Base-by-base conservation (phyloP, 768 basidiomycete genomes). In the Boletus rufocinnamomeus region DNA sequence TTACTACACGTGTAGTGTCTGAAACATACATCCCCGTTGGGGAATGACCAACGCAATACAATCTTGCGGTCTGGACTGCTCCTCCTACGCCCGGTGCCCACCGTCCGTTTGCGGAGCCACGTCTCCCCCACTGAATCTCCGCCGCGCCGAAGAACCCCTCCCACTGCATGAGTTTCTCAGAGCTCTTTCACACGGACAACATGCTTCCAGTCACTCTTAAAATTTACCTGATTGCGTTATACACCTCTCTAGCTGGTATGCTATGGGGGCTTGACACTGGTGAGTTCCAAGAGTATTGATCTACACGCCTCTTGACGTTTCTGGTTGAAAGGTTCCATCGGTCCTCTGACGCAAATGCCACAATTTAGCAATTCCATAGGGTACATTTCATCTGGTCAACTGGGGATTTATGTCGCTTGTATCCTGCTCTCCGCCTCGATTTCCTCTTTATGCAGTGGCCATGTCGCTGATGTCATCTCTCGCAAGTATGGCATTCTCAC, bases 261-360 rank as follows among this genome's bases (percentile, higher is more conserved):
- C 50, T 72, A 50, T 73, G 69, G 69, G 72, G 72, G 27, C 59
- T 72, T n/a, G 70, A 73, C 51, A 72, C 70, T 14, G 71, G 70
- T 64, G n/a, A 38, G 66, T 45, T 30, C 16, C 37, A 21, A 14
- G 23, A 19, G 4, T 38, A 16, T 30, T 14, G 41, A 17, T 47
- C 3, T 52, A 11, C 2, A 13, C 3, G 6, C 13, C 16, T 25
- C 28, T 48, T 56, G 17, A 56, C 14, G 21, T 48, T 52, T 27
- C 34, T 44, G 21, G 10, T 41, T 30, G 13, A 44, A 61, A 70
- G 70, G 65, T 37, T 72, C 72, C 10, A 77, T 80, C 21, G 82
- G 80, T 2, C 76, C 80, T 34, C 68, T 82, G 34, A 81, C 75
- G 3, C 74, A 78, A 37, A 83, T 82, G 82, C 58, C 71, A 2